Evolutionary conservation across 2,329 filamentous ascomycete genomes (phyloP).

Genomic region (Emydomyces testavorans): DNA sequence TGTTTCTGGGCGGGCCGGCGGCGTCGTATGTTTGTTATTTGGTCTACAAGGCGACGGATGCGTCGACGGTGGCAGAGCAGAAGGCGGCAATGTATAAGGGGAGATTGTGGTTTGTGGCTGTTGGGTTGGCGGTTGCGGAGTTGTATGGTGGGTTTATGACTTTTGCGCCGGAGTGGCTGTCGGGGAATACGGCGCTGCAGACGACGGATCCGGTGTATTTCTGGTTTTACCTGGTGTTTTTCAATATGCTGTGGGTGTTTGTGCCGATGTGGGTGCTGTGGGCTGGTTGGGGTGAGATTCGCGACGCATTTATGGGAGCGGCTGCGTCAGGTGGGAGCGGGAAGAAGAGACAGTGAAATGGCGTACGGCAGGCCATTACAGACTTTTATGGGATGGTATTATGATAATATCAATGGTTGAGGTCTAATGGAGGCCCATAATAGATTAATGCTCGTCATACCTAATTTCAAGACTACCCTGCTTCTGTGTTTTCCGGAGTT

Average conservation of each 20-base stretch:
- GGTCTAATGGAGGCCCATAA: too few relatives aligned
- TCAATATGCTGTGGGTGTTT: constrained; percentile 53
- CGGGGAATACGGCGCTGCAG: constrained; percentile 46
- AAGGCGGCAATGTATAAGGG: constrained; percentile 27
- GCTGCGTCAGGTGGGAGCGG: constrained; percentile 12
- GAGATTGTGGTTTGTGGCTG: constrained; percentile 46
- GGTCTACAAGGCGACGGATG: constrained; percentile 26
- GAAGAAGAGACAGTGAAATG: constrained; percentile 8
- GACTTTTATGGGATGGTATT: too few relatives aligned
- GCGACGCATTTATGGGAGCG: constrained; percentile 25
- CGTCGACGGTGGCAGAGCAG: constrained; percentile 11
- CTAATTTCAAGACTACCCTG: too few relatives aligned
- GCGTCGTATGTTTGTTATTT: constrained; percentile 48
- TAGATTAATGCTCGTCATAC: too few relatives aligned
- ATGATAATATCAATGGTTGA: too few relatives aligned
- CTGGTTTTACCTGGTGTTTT: constrained; percentile 54
- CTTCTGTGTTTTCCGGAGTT: too few relatives aligned
- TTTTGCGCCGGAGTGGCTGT: constrained; percentile 54
- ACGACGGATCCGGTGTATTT: constrained; percentile 50
- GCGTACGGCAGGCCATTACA: too few relatives aligned
- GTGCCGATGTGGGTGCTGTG: constrained; percentile 48
- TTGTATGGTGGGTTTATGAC: constrained; percentile 55
- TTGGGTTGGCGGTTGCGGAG: constrained; percentile 50
- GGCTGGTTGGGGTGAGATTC: constrained; percentile 40
- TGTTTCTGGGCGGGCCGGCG: constrained; percentile 47